Evolutionary conservation across 192 early-diverging fungal genomes (phyloP), one percentile per base, ranked within the genome.

Genomic region (Pilaira anomala): DNA sequence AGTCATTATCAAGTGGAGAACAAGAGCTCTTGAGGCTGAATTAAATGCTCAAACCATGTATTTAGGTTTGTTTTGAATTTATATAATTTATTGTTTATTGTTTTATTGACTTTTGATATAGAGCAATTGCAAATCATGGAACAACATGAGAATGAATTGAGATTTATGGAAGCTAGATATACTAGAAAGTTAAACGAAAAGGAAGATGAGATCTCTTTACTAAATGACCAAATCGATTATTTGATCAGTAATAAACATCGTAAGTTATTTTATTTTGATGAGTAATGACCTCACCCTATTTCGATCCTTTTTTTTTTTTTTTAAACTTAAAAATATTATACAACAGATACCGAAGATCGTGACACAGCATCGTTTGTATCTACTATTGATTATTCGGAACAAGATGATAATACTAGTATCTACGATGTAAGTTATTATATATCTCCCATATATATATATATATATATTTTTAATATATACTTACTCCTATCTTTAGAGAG

Each of bases 221-320:
- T 55, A 12, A 55, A 26, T 11, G 53, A 55, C 19, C 28, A 55
- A 30, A 55, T 55, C 9, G 28, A 55, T 55, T 55, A 55, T 21
- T 30, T 55, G 14, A 30, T 55, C n/a, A 55, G 28, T 16, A n/a
- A 55, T 36, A 55, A 55, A 55, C 30, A 55, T 55, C 53, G 53
- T 55, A 55, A 55, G 53, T 55, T 55, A 54, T 30, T 33, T 30
- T 36, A 55, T 36, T 36, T 16, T 55, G 29, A 33, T 36, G 33
- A 55, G 53, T 26, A 55, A 55, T 55, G 53, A 55, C 53, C 53
- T 55, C 53, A 55, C 33, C n/a, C 33, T 36, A 9, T 36, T 36
- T 36, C 1, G 6, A 36, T 33, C 30, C 7, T 4, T 29, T 54
- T 30, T 55, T 19, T 55, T 55, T 28, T 28, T 52, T 52, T 26